Evolutionary conservation across 257 asterid species (phyloP).

Genomic region (Echium plantagineum): DNA sequence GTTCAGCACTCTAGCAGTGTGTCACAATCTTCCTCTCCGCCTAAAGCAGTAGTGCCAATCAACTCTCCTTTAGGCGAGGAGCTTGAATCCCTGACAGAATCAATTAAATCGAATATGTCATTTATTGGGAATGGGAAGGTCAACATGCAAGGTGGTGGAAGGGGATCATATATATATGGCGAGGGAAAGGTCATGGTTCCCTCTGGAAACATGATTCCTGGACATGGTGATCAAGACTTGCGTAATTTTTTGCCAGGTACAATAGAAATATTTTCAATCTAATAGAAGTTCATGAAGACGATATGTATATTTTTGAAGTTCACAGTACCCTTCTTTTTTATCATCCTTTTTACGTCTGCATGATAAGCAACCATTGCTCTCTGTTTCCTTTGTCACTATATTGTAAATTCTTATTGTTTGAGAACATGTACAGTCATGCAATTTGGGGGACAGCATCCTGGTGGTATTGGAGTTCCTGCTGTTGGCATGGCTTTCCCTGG

Average conservation of each 20-base stretch:
- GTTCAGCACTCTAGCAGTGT: constrained; percentile 35
- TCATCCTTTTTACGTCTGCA: not conserved
- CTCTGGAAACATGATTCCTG: constrained; percentile 46
- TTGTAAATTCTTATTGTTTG: constrained; percentile 1
- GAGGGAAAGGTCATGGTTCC: constrained; percentile 73
- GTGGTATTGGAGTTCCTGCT: constrained; percentile 96
- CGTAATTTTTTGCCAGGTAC: constrained; percentile 91
- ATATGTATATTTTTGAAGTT: not conserved
- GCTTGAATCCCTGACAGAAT: constrained; percentile 42
- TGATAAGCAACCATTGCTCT: not conserved
- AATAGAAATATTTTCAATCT: not conserved
- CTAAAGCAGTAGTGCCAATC: constrained; percentile 28
- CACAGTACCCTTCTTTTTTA: not conserved
- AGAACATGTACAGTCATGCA: constrained; percentile 62
- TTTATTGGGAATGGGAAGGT: constrained; percentile 71
- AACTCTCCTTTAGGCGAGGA: constrained; percentile 44
- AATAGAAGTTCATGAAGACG: no score
- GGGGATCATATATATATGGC: constrained; percentile 59
- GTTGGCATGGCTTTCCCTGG: constrained; percentile 99
- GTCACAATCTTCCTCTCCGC: constrained; percentile 56
- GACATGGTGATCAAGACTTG: constrained; percentile 63
- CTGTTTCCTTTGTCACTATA: not conserved
- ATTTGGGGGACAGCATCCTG: constrained; percentile 78
- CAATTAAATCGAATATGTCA: constrained; percentile 43
- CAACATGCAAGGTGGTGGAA: constrained; percentile 42